Evolutionary conservation across 1,284 basidiomycete genomes (phyloP), one percentile per base, ranked within the genome.

Genomic region (Ceratobasidium sp.): DNA sequence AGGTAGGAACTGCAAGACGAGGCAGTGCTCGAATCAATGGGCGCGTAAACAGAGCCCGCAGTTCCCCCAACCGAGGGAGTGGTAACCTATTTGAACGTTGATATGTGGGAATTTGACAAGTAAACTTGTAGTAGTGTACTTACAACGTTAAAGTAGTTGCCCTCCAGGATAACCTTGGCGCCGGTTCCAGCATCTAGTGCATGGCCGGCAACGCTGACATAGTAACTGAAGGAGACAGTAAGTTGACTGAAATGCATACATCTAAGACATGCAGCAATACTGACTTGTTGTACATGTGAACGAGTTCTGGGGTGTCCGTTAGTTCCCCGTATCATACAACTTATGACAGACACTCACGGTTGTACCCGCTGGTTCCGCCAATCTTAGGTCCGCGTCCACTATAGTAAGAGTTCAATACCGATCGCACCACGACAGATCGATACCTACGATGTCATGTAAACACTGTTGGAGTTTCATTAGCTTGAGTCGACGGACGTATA

Each of bases 221-320:
- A 69, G 55, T 69, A 69, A 25, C 62, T 65, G 35, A 4, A 34
- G 22, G 34, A 8, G 12, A 20, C n/a, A 17, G 1, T 20, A 22
- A 43, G 38, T 29, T 29, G 31, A 12, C 27, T 31, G 38, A 8
- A 0, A 27, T 1, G 31, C 12, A 42, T 32, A 49, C n/a, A 38
- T 38, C 3, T 20, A 12, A 50, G 2, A 27, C 32, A 35, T 27
- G 45, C n/a, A 54, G n/a, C 15, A 10, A 47, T 20, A 31, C 60
- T 25, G 4, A 64, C 62, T 69, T 69, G 68, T 69, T 69, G 47
- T 69, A 69, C 55, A 60, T 52, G 35, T 69, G 68, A 27, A 69
- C 35, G 20, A 53, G 34, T 29, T 64, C 60, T 64, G 45, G 4
- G 17, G 27, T 4, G n/a, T 17, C 29, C 15, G 20, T 17, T 42